These are phyloP conservation scores for Paspalum notatum DNA, from an alignment of 176 grass and related monocot genomes.

Conservation along the genomic window DNA sequence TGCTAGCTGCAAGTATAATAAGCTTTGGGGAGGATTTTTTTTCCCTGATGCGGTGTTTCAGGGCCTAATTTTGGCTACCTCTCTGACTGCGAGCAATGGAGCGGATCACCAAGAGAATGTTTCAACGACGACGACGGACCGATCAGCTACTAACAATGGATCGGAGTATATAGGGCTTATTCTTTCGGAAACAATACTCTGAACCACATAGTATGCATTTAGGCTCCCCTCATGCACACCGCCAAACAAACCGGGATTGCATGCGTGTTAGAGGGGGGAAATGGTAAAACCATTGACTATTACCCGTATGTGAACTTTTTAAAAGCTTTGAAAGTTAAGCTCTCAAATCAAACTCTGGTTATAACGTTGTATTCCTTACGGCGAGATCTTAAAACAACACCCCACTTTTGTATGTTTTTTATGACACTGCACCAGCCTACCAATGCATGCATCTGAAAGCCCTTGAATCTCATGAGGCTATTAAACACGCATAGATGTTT, in stretches of 20 bases:
- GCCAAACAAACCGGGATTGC: not conserved
- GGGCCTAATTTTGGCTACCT: conserved; percentile 43
- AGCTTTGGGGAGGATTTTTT: not conserved
- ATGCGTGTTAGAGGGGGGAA: not conserved
- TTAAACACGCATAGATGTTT: no score
- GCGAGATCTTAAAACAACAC: no score
- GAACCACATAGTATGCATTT: not conserved
- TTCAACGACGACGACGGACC: conserved; percentile 40
- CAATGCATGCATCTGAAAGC: no score
- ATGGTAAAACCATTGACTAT: no score
- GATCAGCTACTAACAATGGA: not conserved
- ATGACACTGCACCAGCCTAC: no score
- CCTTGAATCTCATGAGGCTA: no score
- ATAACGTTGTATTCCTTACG: no score
- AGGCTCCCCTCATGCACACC: not conserved
- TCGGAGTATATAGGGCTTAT: not conserved
- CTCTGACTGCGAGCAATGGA: conserved; percentile 19
- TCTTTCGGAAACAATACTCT: not conserved
- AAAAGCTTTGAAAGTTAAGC: no score
- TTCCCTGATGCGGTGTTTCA: conserved; percentile 4
- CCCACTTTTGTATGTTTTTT: no score
- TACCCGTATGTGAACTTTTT: no score
- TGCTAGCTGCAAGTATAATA: conserved; percentile 20
- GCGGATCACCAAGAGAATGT: conserved; percentile 35
- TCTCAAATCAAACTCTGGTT: no score